Evolutionary conservation across 2,329 filamentous ascomycete species (phyloP), one percentile per base, ranked within the genome.

Genomic region (Fusarium neocosmosporiellum): DNA sequence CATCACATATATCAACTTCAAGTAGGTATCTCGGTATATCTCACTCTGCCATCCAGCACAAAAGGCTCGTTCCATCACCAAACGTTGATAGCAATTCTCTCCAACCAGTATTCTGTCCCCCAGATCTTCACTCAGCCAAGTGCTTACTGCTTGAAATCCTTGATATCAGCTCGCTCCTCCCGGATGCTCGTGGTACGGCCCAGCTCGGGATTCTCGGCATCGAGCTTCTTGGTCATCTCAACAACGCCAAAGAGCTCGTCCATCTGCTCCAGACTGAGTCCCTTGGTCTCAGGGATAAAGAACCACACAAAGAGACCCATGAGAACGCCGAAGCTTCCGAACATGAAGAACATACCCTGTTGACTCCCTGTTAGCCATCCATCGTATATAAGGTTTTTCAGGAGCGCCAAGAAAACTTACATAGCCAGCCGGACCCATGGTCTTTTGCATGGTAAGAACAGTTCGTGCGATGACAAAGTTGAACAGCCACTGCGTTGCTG

Each of bases 201-300:
- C 18, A 64, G 63, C 73, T 80, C 80, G 1, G 78, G 73, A 67
- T 82, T 79, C 72, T 83, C 80, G 8, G 77, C 74, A 13, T 82
- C 78, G 7, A 78, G 63, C 67, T 79, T 71, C 73, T 80, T 79
- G 31, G 60, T 70, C 29, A 69, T 37, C 67, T 89, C 87, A 5
- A 87, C 88, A 57, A 90, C 84, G 53, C 90, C 90, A 78, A 92
- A 92, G 18, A 92, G 83, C 75, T 91, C 88, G 77, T 92, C 89
- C 89, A 92, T 91, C 79, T 87, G 88, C 81, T 92, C 90, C 67
- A 92, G 83, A 48, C 84, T 84, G 66, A 87, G 77, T 37, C 91
- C 91, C 84, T 93, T 93, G 13, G 92, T 94, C 82, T 94, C 92
- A 0, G 92, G 92, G 20, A 93, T 86, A 70, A 91, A 87, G 83